Evolutionary conservation across 2,329 filamentous ascomycete species (phyloP), one percentile per base, ranked within the genome.

Genomic region (Cladosporium austrohemisphaericum): DNA sequence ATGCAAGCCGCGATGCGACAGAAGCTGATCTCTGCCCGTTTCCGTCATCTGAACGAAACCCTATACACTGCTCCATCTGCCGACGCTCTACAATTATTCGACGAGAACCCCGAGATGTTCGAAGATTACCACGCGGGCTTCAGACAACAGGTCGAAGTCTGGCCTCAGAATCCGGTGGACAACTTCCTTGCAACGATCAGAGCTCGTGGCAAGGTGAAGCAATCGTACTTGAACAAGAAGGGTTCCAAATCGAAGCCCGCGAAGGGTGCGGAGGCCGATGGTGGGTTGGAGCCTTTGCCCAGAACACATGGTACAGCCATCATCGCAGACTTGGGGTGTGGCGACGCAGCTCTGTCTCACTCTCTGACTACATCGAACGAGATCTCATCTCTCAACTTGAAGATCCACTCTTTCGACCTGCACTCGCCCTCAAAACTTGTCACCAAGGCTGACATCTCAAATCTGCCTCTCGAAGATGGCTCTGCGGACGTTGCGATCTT

Each of bases 151-250:
- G 93, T 97, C 52, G 85, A 88, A 63, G 86, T 91, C 2, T 98
- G 93, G 93, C 93, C 93, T 6, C 88, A 92, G 64, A 98, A 98
- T 70, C 93, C 93, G 0, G 89, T 98, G 38, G 88, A 96, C 67
- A 81, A 80, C 51, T 97, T 95, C 71, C 84, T 96, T 56, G 65
- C 72, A 22, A 78, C 85, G 43, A 82, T 97, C 56, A 77, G 82
- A 49, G 65, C 71, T 13, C 81, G 92, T n/a, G 88, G 79, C 16
- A 79, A 76, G 40, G 70, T 81, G 38, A 64, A 60, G 9, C 57
- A 57, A 38, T 56, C 57, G 52, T 47, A 47, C 16, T 20, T 47
- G 25, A 67, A 68, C 51, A 70, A 62, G 46, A 61, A 59, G 25
- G 53, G 54, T 8, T 59, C 58, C 46, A 59, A 62, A 20, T 59